These are phyloP conservation scores for Meyerozyma athensensis DNA, from an alignment of 1,139 yeast species.

Conservation along the genomic window DNA sequence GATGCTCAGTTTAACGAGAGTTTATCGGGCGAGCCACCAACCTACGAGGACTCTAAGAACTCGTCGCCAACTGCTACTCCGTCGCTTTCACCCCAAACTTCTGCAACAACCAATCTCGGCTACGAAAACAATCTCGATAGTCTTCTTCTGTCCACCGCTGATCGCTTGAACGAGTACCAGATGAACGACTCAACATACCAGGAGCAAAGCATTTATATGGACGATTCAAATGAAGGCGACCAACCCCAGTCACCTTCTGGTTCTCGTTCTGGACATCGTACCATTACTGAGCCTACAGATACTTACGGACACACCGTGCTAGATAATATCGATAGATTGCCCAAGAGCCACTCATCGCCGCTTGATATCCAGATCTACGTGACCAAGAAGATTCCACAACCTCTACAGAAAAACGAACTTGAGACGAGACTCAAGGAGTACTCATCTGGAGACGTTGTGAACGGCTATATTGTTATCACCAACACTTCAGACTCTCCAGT, in stretches of 20 bases:
- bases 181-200: constrained; percentile 12
- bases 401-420: constrained; percentile 28
- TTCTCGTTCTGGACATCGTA: constrained; percentile 12
- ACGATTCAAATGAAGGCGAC: constrained; percentile 10
- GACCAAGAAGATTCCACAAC: constrained; percentile 38
- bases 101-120: constrained; percentile 11
- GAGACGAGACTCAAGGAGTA: constrained; percentile 45
- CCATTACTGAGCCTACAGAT: constrained; percentile 21
- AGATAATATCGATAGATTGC: constrained; percentile 41
- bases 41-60: constrained; percentile 31
- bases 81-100: constrained; percentile 13
- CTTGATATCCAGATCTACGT: constrained; percentile 41
- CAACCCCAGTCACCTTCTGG: constrained; percentile 7
- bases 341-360: constrained; percentile 32
- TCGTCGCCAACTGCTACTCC: constrained; percentile 26
- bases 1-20: constrained; percentile 40
- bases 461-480: constrained; percentile 26
- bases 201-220: constrained; percentile 14
- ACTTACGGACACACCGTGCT: constrained; percentile 40
- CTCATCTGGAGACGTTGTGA: constrained; percentile 28
- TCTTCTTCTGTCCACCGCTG: constrained; percentile 15
- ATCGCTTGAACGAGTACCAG: constrained; percentile 15
- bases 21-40: constrained; percentile 34
- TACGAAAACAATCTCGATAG: constrained; percentile 7
- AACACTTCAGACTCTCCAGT: constrained; percentile 37